Base-by-base conservation (phyloP, 306 rosid genomes). In the Acacia crassicarpa region DNA sequence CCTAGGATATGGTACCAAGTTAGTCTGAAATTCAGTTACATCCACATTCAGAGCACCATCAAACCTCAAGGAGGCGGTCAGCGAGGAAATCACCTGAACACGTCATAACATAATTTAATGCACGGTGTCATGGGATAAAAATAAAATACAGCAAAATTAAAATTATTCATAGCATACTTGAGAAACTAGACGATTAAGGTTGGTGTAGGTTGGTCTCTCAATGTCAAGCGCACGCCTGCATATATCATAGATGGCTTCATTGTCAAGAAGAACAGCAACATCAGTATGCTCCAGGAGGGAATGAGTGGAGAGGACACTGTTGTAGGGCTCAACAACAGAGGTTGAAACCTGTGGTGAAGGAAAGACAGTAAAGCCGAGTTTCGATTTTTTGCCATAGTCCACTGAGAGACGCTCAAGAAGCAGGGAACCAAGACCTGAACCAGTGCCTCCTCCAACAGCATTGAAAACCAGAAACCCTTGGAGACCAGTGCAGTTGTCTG, bases 301-400 rank as follows among this genome's bases (percentile, higher is more conserved):
- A 81, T 93, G 97, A 79, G 97, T 88, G 13, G 97, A 93, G 62
- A 93, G 95, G 59, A 93, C 97, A 83, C 97, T 93, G 82, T 93
- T 93, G 91, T 93, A 93, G 8, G 97, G 95, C 90, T 93, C 97
- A 81, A 93, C 97, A 74, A 93, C 95, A 76, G 97, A 91, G 77
- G 97, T 93, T 40, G 95, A 93, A 56, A 93, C 97, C 71, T 93
- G 97, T 15, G 97, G 97, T 14, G 97, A 93, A n/a, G 97, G 97
- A 63, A 89, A 93, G 59, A 93, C 93, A 45, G 93, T 93, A 83
- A 93, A 91, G 2, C 97, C 97, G 30, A 93, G 93, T 90, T 92
- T 92, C 30, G 94, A 85, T 46, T 85, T 85, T 79, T 85, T 85
- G 58, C 88, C 88, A 16, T 82, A 85, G 44, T 85, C 89, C 20